Percentiles rank a stretch among this genome's conserved stretches.
These are phyloP conservation scores for Lyophyllum shimeji DNA, from an alignment of 768 basidiomycete species.

Conservation along the genomic window DNA sequence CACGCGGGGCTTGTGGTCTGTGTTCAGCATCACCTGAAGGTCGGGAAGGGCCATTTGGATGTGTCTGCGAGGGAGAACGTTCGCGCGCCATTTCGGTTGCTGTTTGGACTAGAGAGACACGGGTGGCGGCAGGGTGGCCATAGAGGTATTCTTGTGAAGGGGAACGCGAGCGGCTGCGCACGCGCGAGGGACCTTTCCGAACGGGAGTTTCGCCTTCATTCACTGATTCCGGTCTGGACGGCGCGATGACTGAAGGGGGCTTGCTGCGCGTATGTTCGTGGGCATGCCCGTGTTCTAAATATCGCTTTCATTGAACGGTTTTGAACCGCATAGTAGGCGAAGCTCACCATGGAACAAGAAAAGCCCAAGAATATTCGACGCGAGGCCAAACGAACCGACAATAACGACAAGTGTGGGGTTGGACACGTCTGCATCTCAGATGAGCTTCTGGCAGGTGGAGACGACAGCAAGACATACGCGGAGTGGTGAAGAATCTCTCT, in stretches of 20 bases:
- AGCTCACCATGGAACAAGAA: slow-evolving; percentile 90
- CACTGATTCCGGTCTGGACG: slow-evolving; percentile 20
- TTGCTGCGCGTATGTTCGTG: slow-evolving; percentile 54
- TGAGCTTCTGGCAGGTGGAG: slow-evolving; percentile 8
- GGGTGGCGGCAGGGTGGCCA: slow-evolving; percentile 72
- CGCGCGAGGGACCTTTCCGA: slow-evolving; percentile 23
- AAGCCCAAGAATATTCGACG: slow-evolving; percentile 90
- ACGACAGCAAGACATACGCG: slow-evolving; percentile 48
- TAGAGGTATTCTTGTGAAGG: slow-evolving; percentile 49
- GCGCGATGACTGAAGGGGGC: slow-evolving; percentile 35
- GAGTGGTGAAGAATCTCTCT: slow-evolving; percentile 82
- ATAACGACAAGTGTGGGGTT: slow-evolving; percentile 87
- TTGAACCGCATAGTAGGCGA: neutral
- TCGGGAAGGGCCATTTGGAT: slow-evolving; percentile 23
- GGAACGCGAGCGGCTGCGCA: slow-evolving; percentile 29
- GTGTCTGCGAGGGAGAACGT: slow-evolving; percentile 45
- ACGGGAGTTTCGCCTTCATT: slow-evolving; percentile 28
- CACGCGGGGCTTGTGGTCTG: neutral
- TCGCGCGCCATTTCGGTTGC: slow-evolving; percentile 77
- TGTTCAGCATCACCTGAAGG: slow-evolving; percentile 24
- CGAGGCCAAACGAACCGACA: slow-evolving; percentile 86
- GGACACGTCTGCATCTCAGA: slow-evolving; percentile 64
- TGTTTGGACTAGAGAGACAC: slow-evolving; percentile 73
- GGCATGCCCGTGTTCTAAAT: slow-evolving; percentile 65
- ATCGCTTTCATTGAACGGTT: slow-evolving; percentile 7